Evolutionary conservation across 257 asterid genomes (phyloP).

Genomic region (Echites panduratus): DNA sequence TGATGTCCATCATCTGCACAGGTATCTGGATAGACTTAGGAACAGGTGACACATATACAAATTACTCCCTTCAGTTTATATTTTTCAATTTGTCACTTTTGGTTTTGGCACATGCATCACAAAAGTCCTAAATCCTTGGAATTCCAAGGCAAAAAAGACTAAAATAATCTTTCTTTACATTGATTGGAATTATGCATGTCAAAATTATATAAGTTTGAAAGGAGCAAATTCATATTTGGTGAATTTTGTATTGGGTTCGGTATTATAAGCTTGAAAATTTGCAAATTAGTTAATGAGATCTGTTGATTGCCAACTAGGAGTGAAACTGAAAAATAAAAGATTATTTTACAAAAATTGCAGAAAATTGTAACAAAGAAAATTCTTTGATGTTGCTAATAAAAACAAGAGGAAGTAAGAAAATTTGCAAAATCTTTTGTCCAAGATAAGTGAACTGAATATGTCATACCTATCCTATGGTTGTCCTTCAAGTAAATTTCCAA

Average conservation of each 20-base stretch:
- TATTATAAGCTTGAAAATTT: no score
- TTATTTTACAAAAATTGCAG: neutral
- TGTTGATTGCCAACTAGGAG: neutral
- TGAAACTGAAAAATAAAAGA: no score
- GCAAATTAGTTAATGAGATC: neutral
- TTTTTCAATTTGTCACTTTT: neutral
- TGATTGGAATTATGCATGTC: neutral
- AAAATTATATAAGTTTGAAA: neutral
- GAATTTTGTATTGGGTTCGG: neutral
- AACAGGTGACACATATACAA: neutral
- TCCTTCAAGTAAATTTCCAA: conserved; percentile 54
- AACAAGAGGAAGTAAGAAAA: neutral
- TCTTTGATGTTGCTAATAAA: neutral
- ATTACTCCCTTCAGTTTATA: neutral
- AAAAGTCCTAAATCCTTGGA: no score
- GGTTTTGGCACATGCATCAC: neutral
- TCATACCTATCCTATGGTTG: conserved; percentile 48
- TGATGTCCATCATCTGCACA: conserved; percentile 53
- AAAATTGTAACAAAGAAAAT: neutral
- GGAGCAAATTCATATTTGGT: neutral
- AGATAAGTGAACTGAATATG: conserved; percentile 4
- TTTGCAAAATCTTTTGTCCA: neutral
- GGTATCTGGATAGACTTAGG: conserved; percentile 5
- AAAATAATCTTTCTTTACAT: neutral
- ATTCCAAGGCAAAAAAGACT: neutral